These are phyloP conservation scores for Didymellaceae sp. DNA, from an alignment of 2,329 filamentous ascomycete genomes.

Conservation along the genomic window DNA sequence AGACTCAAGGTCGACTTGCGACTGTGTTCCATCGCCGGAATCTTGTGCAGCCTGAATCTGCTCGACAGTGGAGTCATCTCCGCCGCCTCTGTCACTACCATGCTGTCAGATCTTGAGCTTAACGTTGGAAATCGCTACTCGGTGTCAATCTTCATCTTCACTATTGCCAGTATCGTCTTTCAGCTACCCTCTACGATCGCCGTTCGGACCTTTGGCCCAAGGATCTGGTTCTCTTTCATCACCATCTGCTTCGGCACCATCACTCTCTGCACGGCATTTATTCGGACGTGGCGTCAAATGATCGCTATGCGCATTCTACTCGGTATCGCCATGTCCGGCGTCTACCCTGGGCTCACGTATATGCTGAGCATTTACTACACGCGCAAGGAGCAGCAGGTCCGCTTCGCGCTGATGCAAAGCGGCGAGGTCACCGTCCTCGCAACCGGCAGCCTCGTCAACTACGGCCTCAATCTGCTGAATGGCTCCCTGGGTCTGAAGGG, in stretches of 20 bases:
- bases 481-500: slow-evolving; percentile 63
- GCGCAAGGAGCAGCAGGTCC: slow-evolving; percentile 68
- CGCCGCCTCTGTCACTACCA: slow-evolving; percentile 71
- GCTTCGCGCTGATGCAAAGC: slow-evolving; percentile 69
- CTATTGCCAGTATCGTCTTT: slow-evolving; percentile 70
- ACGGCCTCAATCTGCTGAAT: slow-evolving; percentile 69
- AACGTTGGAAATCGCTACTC: slow-evolving; percentile 69
- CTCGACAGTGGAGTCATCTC: slow-evolving; percentile 74
- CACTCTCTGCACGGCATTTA: slow-evolving; percentile 72
- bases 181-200: slow-evolving; percentile 73
- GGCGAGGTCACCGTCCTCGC: slow-evolving; percentile 70
- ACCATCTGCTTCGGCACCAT: slow-evolving; percentile 69
- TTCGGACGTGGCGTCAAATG: slow-evolving; percentile 72
- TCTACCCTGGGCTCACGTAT: slow-evolving; percentile 56
- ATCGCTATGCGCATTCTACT: slow-evolving; percentile 70
- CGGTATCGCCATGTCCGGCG: slow-evolving; percentile 64
- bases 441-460: slow-evolving; percentile 72
- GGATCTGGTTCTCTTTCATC: slow-evolving; percentile 66
- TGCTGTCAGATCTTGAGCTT: slow-evolving; percentile 68
- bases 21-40: slow-evolving; percentile 72
- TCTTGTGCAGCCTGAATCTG: slow-evolving; percentile 73
- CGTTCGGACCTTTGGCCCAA: slow-evolving; percentile 68
- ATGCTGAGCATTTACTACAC: slow-evolving; percentile 70
- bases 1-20: slow-evolving; percentile 71
- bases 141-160: slow-evolving; percentile 76